Conservation (phyloP, 148 eudicot species). For the Amaranthus cruentus region DNA sequence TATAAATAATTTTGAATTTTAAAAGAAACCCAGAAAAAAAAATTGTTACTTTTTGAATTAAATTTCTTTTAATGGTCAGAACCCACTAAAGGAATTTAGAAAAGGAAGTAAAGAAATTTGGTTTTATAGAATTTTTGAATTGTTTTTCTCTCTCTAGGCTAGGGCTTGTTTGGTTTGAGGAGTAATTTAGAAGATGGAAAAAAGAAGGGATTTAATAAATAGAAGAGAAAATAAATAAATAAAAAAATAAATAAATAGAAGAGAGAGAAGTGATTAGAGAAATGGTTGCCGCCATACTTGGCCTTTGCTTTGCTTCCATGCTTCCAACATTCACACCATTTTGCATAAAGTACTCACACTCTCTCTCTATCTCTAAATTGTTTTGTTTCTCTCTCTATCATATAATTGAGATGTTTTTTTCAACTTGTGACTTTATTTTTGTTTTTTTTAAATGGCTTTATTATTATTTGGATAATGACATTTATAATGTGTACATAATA, state of each 20-base stretch:
- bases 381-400: background rate
- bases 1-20: background rate
- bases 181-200: background rate
- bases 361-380: background rate
- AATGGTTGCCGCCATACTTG: conserved; percentile 43
- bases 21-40: conserved; percentile 3
- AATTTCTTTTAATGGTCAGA: background rate
- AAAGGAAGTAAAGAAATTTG: conserved; percentile 2
- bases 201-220: conserved; percentile 18
- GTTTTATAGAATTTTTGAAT: background rate
- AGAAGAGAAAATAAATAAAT: conserved; percentile 1
- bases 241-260: background rate
- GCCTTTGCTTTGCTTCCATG: conserved; percentile 62
- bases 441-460: background rate
- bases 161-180: background rate
- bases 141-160: background rate
- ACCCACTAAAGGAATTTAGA: conserved; percentile 3
- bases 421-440: conserved; percentile 6
- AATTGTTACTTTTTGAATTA: too few species aligned
- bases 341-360: conserved; percentile 16
- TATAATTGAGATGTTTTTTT: conserved; percentile 24
- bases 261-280: conserved; percentile 16
- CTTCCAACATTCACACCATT: conserved; percentile 74
- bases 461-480: background rate
- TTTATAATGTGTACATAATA: too few species aligned